Evolutionary conservation across 306 rosid species (phyloP), one percentile per base, ranked within the genome.

Genomic region (Vachellia pachyceras): DNA sequence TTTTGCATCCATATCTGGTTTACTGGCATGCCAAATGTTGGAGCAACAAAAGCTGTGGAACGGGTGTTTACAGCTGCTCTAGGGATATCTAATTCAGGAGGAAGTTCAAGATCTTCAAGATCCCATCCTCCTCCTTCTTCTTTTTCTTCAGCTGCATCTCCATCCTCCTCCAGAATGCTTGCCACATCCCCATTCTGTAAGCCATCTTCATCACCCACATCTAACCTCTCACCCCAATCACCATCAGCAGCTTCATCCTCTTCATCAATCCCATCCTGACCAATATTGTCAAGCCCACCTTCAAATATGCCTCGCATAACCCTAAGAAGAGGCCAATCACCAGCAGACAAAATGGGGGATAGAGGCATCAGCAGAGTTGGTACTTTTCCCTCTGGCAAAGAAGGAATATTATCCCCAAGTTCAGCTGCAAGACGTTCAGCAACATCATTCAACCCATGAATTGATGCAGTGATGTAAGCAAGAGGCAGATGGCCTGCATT

Each of bases 261-360:
- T 82, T 89, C 97, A 29, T 87, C 96, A 3, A 60, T 90, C n/a
- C 58, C 86, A 45, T 72, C 91, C 75, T 86, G 79, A 40, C 82
- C 91, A 50, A 84, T 46, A 55, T 79, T 85, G 82, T 89, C 89
- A 77, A 95, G 84, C 73, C 91, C 97, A 42, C 97, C 97, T 70
- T 95, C 97, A 87, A 95, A 95, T 72, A 95, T 86, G 58, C 98
- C 97, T 50, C 85, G 90, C 94, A 86, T 83, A 64, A 95, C 97
- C 84, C 95, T 91, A 39, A 95, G 95, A 86, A 92, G 97, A 11
- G 98, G 97, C 98, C 98, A 95, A 85, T 95, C 97, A 39, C 95
- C 88, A 50, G 95, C 90, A 36, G 90, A 85, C 76, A 88, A 82
- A 22, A 91, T 82, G 10, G 98, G 98, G 36, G 91, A 73, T 40